Conservation (phyloP, 306 rosid genomes). For the Rubus parviflorus region DNA sequence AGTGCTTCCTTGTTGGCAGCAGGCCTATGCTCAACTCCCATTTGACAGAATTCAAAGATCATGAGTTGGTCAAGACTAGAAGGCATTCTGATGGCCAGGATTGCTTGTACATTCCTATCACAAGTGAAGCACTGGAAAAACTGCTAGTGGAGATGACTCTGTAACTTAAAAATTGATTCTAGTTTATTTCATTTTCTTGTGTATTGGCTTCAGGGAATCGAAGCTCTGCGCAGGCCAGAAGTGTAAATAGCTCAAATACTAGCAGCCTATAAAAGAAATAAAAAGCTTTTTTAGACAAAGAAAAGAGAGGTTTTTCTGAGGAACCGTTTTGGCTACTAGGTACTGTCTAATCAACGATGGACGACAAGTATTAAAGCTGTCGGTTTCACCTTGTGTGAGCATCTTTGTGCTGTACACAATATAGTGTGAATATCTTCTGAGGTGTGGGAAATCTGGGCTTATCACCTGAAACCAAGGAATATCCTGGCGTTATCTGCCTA, state of each 20-base stretch:
- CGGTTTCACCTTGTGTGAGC: background rate
- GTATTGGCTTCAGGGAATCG: background rate
- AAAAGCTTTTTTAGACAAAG: too few species aligned
- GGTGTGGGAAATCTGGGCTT: background rate
- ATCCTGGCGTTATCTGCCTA: conserved; percentile 6
- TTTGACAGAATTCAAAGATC: conserved; percentile 91
- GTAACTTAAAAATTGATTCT: background rate
- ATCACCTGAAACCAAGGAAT: too few species aligned
- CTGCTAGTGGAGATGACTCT: conserved; percentile 53
- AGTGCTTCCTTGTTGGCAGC: conserved; percentile 82
- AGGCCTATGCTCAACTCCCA: conserved; percentile 80
- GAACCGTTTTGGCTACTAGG: background rate
- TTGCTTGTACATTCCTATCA: conserved; percentile 60
- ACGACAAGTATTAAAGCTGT: background rate
- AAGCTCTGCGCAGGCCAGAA: background rate
- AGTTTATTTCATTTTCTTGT: too few species aligned
- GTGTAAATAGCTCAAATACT: background rate
- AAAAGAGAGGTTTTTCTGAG: background rate
- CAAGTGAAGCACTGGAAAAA: conserved; percentile 77
- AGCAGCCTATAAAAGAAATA: too few species aligned
- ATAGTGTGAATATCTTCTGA: background rate
- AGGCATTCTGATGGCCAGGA: conserved; percentile 91
- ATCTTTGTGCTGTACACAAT: background rate
- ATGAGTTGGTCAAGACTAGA: conserved; percentile 80
- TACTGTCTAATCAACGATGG: background rate